Evolutionary conservation across 1,139 yeast genomes (phyloP).

Genomic region (Candida mesenterica): DNA sequence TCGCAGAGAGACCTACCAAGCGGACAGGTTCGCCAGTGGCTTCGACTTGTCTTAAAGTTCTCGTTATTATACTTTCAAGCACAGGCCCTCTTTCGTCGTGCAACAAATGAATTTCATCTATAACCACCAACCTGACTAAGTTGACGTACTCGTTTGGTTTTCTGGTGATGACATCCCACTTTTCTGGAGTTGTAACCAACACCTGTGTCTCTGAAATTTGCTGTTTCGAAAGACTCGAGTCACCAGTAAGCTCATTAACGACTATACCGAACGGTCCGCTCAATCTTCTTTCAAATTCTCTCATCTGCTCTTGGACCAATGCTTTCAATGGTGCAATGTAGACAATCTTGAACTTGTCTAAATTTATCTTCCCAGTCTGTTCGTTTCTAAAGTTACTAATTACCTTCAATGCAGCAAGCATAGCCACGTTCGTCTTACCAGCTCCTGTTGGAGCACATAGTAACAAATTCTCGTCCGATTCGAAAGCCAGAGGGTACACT

Average conservation of each 20-base stretch:
- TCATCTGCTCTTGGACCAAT: constrained; percentile 89
- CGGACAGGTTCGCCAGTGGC: constrained; percentile 51
- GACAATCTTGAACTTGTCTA: constrained; percentile 69
- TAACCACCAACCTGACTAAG: constrained; percentile 69
- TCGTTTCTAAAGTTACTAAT: constrained; percentile 53
- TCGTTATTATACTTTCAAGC: constrained; percentile 78
- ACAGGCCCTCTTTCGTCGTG: constrained; percentile 98
- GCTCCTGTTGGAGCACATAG: constrained; percentile 99
- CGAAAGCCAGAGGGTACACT: constrained; percentile 75
- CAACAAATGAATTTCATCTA: constrained; percentile 90
- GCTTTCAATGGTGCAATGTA: constrained; percentile 96
- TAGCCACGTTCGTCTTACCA: constrained; percentile 95
- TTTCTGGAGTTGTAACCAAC: constrained; percentile 90
- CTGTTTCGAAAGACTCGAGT: constrained; percentile 70
- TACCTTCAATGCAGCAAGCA: constrained; percentile 69
- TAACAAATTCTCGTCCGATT: constrained; percentile 66
- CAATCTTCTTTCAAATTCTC: constrained; percentile 76
- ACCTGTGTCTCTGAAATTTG: constrained; percentile 81
- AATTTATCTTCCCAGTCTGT: constrained; percentile 47
- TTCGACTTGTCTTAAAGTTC: constrained; percentile 56
- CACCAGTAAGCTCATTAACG: constrained; percentile 92
- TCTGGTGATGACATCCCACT: constrained; percentile 95
- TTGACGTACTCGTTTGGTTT: constrained; percentile 62
- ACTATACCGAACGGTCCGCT: constrained; percentile 59
- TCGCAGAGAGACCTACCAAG: constrained; percentile 87